phyloP scores from a whole-genome alignment of 2,329 filamentous ascomycete species.

The Emydomyces testavorans region DNA sequence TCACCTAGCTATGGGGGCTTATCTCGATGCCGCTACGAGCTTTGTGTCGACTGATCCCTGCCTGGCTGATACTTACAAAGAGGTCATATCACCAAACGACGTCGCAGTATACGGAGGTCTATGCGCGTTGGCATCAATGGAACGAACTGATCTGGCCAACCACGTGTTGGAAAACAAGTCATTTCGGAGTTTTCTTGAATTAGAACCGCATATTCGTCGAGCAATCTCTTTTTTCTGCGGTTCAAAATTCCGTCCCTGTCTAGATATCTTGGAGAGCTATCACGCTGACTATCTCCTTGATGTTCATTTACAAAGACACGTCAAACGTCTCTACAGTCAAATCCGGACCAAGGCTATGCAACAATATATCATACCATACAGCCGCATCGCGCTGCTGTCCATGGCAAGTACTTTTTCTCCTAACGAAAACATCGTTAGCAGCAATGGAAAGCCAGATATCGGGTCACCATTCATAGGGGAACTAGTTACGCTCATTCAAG shows the following conservation, averaged over 20 bases:
- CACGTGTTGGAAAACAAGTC: conserved; percentile 65
- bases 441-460: conserved; percentile 9
- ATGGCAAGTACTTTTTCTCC: conserved; percentile 66
- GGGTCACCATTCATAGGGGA: conserved; percentile 44
- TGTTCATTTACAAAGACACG: conserved; percentile 65
- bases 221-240: conserved; percentile 83
- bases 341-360: conserved; percentile 88
- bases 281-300: conserved; percentile 82
- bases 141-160: conserved; percentile 60
- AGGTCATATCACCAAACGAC: conserved; percentile 72
- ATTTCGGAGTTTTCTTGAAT: conserved; percentile 80
- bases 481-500: conserved; percentile 64
- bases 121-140: conserved; percentile 81
- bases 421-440: conserved; percentile 51
- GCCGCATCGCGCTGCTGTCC: conserved; percentile 66
- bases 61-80: conserved; percentile 49
- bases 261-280: conserved; percentile 71
- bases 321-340: conserved; percentile 55
- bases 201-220: conserved; percentile 87
- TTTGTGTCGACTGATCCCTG: conserved; percentile 57
- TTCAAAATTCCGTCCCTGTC: conserved; percentile 75
- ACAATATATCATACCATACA: conserved; percentile 86
- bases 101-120: conserved; percentile 85
- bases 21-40: conserved; percentile 54
- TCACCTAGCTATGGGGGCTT: conserved; percentile 46